Conservation (phyloP, 2,329 filamentous ascomycete genomes). For the Penicillium sp. region DNA sequence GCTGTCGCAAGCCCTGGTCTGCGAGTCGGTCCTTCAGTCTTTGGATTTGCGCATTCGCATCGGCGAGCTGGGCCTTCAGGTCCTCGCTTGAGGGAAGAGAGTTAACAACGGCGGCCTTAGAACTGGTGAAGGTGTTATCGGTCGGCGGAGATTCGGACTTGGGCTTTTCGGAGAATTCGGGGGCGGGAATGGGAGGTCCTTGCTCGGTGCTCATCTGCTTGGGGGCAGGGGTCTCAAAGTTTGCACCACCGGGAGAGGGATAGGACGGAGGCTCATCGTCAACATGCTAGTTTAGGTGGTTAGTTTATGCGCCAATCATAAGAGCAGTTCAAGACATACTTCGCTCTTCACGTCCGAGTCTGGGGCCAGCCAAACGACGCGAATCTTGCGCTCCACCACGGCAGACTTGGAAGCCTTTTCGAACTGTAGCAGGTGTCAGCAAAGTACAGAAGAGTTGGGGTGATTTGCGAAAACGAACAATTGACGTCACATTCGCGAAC, state of each 20-base stretch:
- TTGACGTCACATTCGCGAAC: conserved; percentile 73
- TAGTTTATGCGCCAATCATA: background rate
- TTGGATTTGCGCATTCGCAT: conserved; percentile 72
- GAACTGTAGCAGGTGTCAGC: conserved; percentile 56
- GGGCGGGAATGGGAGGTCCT: conserved; percentile 34
- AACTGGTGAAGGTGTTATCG: conserved; percentile 33
- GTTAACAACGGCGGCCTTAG: conserved; percentile 51
- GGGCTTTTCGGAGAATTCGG: conserved; percentile 36
- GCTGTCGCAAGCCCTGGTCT: conserved; percentile 74
- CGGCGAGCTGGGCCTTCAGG: conserved; percentile 69
- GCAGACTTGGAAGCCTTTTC: conserved; percentile 72
- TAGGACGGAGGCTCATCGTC: conserved; percentile 55
- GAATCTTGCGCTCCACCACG: conserved; percentile 93
- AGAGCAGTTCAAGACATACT: conserved; percentile 25
- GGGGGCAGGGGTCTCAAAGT: conserved; percentile 47
- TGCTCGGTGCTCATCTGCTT: conserved; percentile 39
- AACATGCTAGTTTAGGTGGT: conserved; percentile 19
- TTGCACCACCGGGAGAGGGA: conserved; percentile 52
- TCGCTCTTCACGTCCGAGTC: conserved; percentile 45
- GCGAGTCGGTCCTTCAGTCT: conserved; percentile 63
- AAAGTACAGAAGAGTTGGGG: background rate
- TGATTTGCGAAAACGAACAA: conserved; percentile 60
- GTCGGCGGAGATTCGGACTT: conserved; percentile 40
- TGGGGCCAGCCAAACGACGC: conserved; percentile 77
- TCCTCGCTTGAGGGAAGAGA: conserved; percentile 58